Percentiles rank a stretch among this genome's conserved stretches.
phyloP scores from a whole-genome alignment of 768 basidiomycete genomes.

The Suillus fuscotomentosus region DNA sequence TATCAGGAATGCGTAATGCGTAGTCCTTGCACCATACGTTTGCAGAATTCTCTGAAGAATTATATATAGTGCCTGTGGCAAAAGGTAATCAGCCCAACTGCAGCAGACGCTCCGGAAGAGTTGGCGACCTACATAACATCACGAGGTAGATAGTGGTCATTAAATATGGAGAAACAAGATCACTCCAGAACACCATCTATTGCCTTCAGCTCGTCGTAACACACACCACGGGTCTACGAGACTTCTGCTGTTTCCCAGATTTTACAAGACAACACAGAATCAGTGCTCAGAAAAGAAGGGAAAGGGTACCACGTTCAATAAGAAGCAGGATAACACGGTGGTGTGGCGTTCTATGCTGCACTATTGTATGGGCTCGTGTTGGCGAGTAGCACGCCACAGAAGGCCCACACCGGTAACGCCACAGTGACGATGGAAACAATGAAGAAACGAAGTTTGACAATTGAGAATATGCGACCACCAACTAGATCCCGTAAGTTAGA shows the following conservation, averaged over 20 bases:
- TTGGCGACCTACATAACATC: neutral
- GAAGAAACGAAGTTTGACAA: neutral
- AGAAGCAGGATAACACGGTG: neutral
- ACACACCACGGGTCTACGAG: neutral
- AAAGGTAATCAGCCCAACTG: neutral
- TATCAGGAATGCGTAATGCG: neutral
- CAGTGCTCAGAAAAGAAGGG: neutral
- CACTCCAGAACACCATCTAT: neutral
- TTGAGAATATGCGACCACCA: neutral
- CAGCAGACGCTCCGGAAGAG: neutral
- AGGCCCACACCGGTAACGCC: neutral
- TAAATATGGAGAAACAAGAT: neutral
- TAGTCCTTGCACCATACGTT: neutral
- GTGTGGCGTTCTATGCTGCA: neutral
- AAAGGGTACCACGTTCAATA: neutral
- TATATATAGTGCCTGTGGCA: neutral
- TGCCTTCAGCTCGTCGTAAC: neutral
- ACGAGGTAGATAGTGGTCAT: neutral
- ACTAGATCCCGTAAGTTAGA: too few species aligned
- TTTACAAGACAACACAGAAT: neutral
- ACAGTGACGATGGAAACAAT: neutral
- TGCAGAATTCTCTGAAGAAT: neutral
- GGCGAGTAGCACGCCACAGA: too few species aligned
- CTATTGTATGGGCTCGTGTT: neutral
- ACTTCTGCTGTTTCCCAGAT: neutral